A percentile compares a stretch with the other conserved stretches of the same genome.
These are phyloP conservation scores for Plectranthus barbatus DNA, from an alignment of 257 asterid species.

Conservation along the genomic window DNA sequence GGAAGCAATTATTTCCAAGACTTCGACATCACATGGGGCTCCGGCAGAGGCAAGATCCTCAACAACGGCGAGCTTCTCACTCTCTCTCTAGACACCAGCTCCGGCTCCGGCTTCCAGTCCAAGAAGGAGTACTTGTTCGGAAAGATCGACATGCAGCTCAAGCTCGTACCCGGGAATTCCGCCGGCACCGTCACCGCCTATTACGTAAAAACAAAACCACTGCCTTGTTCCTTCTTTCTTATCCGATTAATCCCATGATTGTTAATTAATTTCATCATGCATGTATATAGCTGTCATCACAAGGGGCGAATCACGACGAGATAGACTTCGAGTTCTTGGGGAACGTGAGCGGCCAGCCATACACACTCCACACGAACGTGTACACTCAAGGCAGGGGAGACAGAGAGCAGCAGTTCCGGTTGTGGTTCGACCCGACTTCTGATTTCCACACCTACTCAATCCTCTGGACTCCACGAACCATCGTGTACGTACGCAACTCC, in stretches of 20 bases:
- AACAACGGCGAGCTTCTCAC: constrained; percentile 50
- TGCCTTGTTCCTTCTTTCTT: background rate
- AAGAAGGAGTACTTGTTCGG: constrained; percentile 46
- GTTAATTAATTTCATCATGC: too few species aligned
- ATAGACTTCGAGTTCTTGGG: constrained; percentile 79
- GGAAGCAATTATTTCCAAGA: constrained; percentile 31
- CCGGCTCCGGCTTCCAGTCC: constrained; percentile 64
- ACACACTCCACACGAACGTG: constrained; percentile 55
- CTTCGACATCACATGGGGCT: constrained; percentile 60
- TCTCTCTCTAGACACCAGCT: constrained; percentile 39
- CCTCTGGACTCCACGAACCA: constrained; percentile 43
- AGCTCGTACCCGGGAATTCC: constrained; percentile 59
- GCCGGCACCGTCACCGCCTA: constrained; percentile 71
- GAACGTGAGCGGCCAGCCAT: constrained; percentile 56
- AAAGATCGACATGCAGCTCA: constrained; percentile 34
- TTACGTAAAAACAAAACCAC: constrained; percentile 26
- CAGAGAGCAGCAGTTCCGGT: constrained; percentile 56
- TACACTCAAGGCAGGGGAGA: constrained; percentile 53
- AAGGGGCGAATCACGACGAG: constrained; percentile 51
- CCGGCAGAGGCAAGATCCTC: constrained; percentile 40
- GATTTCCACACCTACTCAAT: constrained; percentile 44
- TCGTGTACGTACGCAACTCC: constrained; percentile 21
- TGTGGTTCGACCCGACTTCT: constrained; percentile 66
- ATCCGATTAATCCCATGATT: too few species aligned
- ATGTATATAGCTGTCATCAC: constrained; percentile 39